Base-by-base conservation (phyloP, 495 filamentous ascomycete species). In the Talaromyces nanjingensis region DNA sequence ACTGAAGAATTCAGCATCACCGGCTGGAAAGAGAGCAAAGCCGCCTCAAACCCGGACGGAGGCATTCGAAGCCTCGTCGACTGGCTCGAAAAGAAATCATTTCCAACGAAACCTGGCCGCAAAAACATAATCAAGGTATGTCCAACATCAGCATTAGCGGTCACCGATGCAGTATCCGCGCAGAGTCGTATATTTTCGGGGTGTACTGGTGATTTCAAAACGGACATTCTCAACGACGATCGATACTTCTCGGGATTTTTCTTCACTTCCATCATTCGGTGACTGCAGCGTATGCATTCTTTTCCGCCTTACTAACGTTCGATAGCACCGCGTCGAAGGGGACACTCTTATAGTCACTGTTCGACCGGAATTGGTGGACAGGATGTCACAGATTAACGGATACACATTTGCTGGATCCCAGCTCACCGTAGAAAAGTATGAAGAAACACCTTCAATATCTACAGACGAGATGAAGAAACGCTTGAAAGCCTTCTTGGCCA, bases 91-190 rank as follows among this genome's bases (percentile, higher is more conserved):
- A 84, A 88, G 71, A 94, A 93, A 76, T 82, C 86, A 64, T 81
- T 79, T 63, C 31, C 70, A 39, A 52, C 68, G 73, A 79, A 80
- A 64, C 76, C 74, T 25, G 63, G 63, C 55, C 77, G 76, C 65
- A 78, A 91, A 65, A 90, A 79, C 71, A 88, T 96, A 64, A 88
- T 84, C 80, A 92, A 92, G 88, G 92, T 96, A 91, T 84, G 86
- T 87, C 74, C 79, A 77, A 81, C 72, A 78, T 69, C 71, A 75
- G 70, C 73, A 73, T 74, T 72, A 63, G 73, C 77, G 78, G 72
- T 81, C 76, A 79, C 72, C 76, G 75, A 70, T 76, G 75, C 60
- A 62, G 60, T 75, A 80, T 78, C 75, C 73, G 73, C 76, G 77
- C 80, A 75, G 70, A 75, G 65, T 75, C 72, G 72, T 75, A 76